Base-by-base conservation (phyloP, 495 filamentous ascomycete species). In the Annulohypoxylon stygium region DNA sequence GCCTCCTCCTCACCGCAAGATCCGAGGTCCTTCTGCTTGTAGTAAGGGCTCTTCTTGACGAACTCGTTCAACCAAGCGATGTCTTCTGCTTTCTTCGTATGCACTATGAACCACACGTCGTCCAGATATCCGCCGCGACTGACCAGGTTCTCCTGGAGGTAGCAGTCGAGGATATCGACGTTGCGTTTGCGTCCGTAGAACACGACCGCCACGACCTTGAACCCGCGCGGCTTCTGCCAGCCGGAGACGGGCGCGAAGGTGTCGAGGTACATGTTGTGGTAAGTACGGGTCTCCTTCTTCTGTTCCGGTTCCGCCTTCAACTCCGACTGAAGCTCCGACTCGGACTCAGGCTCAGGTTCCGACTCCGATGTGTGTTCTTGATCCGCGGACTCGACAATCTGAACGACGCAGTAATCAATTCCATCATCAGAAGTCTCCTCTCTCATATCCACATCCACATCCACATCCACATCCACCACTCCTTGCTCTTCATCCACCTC, bases 121-220 rank as follows among this genome's bases (percentile, higher is more conserved):
- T 54, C 50, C 0, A 54, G 23, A 10, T 54, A 54, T 1, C 50
- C 50, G 25, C 50, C 50, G 25, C n/a, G 30, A 4, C 25, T 33
- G 10, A n/a, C 12, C 25, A 54, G 10, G 50, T 54, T 54, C 25
- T 30, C 10, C 11, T 33, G 50, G 0, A 54, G 50, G 50, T 30
- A 54, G 25, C 50, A 30, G 50, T 54, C 50, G 50, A 54, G 50
- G 50, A 54, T 54, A 25, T 54, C 25, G 1, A 54, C 50, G 50
- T 54, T 54, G 25, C 25, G 50, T 10, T 54, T 54, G 50, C 50
- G 50, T 7, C 50, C 50, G 25, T 54, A 33, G 50, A 54, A 33
- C 50, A 54, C 50, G 11, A 54, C 25, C 0, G 50, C 50, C 5
- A 54, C 50, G 12, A 54, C 14, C 25, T 33, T 54, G 10, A 54